A percentile compares a stretch with the other conserved stretches of the same genome.
These are phyloP conservation scores for Scedosporium aurantiacum DNA, from an alignment of 2,329 filamentous ascomycete species.

Conservation along the genomic window DNA sequence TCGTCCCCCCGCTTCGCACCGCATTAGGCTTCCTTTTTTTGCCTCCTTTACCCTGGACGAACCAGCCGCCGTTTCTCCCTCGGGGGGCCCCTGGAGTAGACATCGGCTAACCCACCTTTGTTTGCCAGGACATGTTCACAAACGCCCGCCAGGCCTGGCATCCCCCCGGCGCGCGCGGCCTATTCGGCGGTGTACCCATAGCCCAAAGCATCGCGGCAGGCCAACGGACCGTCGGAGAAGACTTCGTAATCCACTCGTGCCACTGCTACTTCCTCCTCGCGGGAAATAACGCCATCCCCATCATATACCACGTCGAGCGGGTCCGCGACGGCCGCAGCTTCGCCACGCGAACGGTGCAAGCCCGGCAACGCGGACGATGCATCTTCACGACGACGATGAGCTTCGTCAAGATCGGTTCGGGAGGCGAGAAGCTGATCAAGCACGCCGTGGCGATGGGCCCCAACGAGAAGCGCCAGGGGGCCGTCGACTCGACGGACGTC, in stretches of 20 bases:
- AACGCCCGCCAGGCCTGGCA: conserved; percentile 90
- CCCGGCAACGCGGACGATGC: conserved; percentile 71
- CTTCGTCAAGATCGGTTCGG: conserved; percentile 60
- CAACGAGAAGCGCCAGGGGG: conserved; percentile 26
- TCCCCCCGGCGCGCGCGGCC: conserved; percentile 79
- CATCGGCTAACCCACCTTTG: neutral
- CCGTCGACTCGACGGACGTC: conserved; percentile 35
- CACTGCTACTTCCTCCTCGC: conserved; percentile 98
- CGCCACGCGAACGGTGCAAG: conserved; percentile 90
- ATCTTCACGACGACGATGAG: conserved; percentile 96
- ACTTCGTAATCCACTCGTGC: conserved; percentile 87
- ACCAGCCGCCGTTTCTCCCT: neutral
- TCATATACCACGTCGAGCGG: conserved; percentile 90
- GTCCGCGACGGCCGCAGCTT: conserved; percentile 86
- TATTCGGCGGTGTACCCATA: conserved; percentile 89
- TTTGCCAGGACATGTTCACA: conserved; percentile 74
- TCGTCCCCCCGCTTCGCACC: neutral
- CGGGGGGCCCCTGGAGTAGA: neutral
- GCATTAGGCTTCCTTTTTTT: conserved; percentile 2
- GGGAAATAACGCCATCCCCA: conserved; percentile 71
- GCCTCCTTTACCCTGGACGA: neutral
- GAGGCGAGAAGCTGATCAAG: conserved; percentile 39
- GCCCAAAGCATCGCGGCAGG: conserved; percentile 83
- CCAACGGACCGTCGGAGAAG: conserved; percentile 69
- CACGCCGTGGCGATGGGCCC: conserved; percentile 43